Evolutionary conservation across 73 alveolate genomes (phyloP), one percentile per base, ranked within the genome.

Genomic region (Effrenium voratum): DNA sequence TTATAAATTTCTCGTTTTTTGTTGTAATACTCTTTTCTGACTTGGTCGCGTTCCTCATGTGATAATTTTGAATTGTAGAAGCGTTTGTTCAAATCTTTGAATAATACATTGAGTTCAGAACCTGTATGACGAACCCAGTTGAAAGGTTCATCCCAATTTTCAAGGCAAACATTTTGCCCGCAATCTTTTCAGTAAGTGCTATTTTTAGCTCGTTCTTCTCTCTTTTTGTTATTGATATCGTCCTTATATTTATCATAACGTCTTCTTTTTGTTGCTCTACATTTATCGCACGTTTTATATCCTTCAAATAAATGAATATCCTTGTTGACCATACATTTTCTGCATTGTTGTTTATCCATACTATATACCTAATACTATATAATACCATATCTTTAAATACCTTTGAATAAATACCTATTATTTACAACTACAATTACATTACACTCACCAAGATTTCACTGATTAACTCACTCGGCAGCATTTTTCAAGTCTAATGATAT

Each of bases 111-210:
- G 36, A 73, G 84, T 73, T 73, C 84, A 73, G 84, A 73, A 47
- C 84, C 84, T 73, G 36, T 73, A 73, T 73, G 84, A 38, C 55
- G 84, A 73, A 73, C 5, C 84, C 84, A 73, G 84, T 73, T 34
- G 36, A 73, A 73, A 73, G 36, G 84, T 73, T 73, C 84, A 12
- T 73, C 84, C 84, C 84, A 73, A 40, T 73, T 26, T 73, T 73
- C 22, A 73, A 12, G 38, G 2, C 34, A 34, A 34, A 73, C 84
- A 73, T 73, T 73, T 73, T 73, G 84, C 36, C 84, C 84, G 22
- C 84, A 73, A 34, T 73, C 10, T 38, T 26, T 32, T 47, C 84
- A 73, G 22, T 38, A 73, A 16, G 55, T 73, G 84, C 36, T 32
- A 70, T 70, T 26, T 10, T 60, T 70, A 40, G 26, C 55, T 40